phyloP scores from a whole-genome alignment of 306 rosid species.

The Vigna trinervia region DNA sequence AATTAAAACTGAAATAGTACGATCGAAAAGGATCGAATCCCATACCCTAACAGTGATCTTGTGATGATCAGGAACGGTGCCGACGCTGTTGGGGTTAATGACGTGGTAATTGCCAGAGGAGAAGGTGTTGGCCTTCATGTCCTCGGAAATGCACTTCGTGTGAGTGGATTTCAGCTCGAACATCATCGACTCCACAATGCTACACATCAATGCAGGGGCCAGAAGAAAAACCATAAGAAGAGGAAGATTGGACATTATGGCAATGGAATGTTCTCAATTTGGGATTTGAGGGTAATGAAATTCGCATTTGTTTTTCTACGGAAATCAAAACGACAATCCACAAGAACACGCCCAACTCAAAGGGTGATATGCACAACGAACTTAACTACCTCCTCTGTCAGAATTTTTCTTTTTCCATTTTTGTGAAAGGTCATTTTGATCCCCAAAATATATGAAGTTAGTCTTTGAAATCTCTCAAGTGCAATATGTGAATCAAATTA shows the following conservation, averaged over 20 bases:
- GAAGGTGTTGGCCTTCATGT: constrained; percentile 63
- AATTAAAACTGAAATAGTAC: not conserved
- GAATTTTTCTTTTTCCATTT: not conserved
- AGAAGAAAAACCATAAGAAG: constrained; percentile 16
- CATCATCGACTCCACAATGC: constrained; percentile 54
- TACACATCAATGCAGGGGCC: constrained; percentile 40
- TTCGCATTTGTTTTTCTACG: not conserved
- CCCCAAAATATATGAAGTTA: no score
- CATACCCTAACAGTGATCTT: constrained; percentile 58
- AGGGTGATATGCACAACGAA: constrained; percentile 6
- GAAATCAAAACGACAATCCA: constrained; percentile 31
- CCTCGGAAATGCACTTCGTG: constrained; percentile 79
- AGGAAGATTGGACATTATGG: constrained; percentile 45
- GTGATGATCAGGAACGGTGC: no score
- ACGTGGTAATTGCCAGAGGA: constrained; percentile 68
- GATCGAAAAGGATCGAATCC: not conserved
- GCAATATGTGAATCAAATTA: no score
- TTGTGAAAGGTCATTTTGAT: no score
- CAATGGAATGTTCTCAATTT: not conserved
- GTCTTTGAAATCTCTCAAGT: no score
- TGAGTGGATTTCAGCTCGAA: constrained; percentile 64
- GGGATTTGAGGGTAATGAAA: constrained; percentile 17
- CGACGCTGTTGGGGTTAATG: constrained; percentile 34
- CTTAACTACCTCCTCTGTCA: not conserved
- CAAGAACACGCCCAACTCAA: not conserved